phyloP scores from a whole-genome alignment of 768 basidiomycete species.

The Suillus alpinus region DNA sequence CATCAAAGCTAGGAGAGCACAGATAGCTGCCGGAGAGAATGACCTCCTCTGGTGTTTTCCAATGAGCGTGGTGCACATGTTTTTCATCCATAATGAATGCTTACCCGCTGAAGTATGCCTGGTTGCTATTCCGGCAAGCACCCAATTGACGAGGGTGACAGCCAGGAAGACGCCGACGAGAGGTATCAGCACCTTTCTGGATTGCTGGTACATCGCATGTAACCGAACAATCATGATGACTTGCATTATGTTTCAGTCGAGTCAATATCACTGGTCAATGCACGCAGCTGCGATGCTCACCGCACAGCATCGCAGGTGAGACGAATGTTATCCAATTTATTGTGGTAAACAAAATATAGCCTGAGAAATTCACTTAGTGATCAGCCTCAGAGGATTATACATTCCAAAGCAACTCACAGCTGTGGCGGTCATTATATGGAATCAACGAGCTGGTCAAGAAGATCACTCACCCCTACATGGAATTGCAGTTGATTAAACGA shows the following conservation, averaged over 20 bases:
- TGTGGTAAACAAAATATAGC: background rate
- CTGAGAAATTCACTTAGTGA: background rate
- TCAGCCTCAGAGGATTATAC: background rate
- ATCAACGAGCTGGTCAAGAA: background rate
- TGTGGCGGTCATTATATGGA: background rate
- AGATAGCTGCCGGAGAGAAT: background rate
- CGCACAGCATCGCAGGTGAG: background rate
- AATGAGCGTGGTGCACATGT: background rate
- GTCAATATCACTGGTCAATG: background rate
- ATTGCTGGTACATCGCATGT: background rate
- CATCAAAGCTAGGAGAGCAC: background rate
- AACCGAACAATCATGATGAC: background rate
- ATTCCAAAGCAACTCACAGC: background rate
- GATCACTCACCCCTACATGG: background rate
- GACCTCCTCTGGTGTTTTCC: background rate
- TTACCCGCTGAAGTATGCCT: background rate
- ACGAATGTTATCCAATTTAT: background rate
- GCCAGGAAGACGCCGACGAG: background rate
- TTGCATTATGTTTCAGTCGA: background rate
- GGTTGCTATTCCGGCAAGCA: background rate
- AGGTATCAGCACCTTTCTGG: background rate
- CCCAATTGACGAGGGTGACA: background rate
- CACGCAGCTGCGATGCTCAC: background rate
- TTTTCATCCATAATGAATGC: background rate
- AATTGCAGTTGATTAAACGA: background rate